A percentile compares a stretch with the other conserved stretches of the same genome.
Evolutionary conservation across 176 grass and related monocot species (phyloP).

Genomic region (Aegilops umbellulata): DNA sequence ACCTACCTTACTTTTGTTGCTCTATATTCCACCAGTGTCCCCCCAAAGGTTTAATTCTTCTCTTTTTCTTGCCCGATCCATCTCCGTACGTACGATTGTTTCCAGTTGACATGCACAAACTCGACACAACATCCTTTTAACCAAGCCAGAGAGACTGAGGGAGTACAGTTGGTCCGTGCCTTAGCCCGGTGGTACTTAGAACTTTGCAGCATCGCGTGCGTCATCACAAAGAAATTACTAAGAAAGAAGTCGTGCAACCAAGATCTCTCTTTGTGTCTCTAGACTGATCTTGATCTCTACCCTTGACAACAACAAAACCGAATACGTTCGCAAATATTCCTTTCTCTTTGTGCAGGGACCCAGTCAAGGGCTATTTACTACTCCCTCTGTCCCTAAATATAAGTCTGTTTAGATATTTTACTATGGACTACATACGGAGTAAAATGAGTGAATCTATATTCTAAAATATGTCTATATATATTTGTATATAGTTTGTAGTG

Average conservation of each 20-base stretch:
- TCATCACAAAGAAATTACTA: not conserved
- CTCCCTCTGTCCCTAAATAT: no score
- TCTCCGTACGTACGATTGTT: not conserved
- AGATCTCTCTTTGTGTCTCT: not conserved
- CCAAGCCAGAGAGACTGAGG: not conserved
- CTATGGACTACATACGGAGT: no score
- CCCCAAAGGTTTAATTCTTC: not conserved
- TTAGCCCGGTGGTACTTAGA: not conserved
- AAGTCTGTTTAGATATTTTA: no score
- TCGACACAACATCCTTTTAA: not conserved
- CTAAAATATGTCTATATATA: no score
- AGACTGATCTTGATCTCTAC: no score
- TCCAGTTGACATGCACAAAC: not conserved
- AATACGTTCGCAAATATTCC: not conserved
- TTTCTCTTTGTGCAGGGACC: not conserved
- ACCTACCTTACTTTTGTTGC: no score
- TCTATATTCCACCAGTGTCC: not conserved
- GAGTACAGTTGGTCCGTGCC: not conserved
- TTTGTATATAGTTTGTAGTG: no score
- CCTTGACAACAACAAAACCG: not conserved
- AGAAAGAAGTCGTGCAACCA: not conserved
- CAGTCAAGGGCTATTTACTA: constrained; percentile 17
- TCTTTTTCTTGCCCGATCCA: not conserved
- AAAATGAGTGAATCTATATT: no score
- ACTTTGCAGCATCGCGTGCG: not conserved